Percentiles rank a stretch among this genome's conserved stretches.
These are phyloP conservation scores for Debaryomyces robertsiae DNA, from an alignment of 1,139 yeast species.

Conservation along the genomic window DNA sequence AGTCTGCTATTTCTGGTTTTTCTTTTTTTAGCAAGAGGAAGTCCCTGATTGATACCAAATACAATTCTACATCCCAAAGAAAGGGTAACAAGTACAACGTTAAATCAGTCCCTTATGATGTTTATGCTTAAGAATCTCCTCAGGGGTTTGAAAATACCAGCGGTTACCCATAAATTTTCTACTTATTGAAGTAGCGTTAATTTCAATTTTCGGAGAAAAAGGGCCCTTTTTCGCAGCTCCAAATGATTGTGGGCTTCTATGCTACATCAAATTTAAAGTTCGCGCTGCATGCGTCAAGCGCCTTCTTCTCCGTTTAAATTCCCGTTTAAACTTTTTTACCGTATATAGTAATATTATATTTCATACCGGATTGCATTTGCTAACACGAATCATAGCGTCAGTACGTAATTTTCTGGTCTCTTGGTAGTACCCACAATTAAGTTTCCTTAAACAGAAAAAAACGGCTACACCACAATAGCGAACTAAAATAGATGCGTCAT, in stretches of 20 bases:
- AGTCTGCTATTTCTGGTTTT: slow-evolving; percentile 36
- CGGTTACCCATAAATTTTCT: too few relatives aligned
- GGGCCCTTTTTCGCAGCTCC: not conserved
- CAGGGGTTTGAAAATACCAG: not conserved
- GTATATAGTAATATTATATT: not conserved
- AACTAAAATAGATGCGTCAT: too few relatives aligned
- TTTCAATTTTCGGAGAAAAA: slow-evolving; percentile 2
- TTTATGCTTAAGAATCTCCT: slow-evolving; percentile 28
- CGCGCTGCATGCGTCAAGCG: not conserved
- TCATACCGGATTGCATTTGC: not conserved
- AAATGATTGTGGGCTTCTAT: slow-evolving; percentile 10
- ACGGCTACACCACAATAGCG: too few relatives aligned
- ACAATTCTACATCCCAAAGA: slow-evolving; percentile 20
- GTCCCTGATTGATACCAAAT: slow-evolving; percentile 22
- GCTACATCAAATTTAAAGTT: slow-evolving; percentile 9
- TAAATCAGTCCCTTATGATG: slow-evolving; percentile 32
- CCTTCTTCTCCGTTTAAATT: slow-evolving; percentile 1
- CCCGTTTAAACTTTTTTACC: slow-evolving; percentile 1
- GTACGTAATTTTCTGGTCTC: too few relatives aligned
- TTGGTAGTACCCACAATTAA: too few relatives aligned
- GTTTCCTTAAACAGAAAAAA: too few relatives aligned
- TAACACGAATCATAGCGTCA: not conserved
- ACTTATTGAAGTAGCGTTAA: not conserved
- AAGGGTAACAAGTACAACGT: slow-evolving; percentile 35
- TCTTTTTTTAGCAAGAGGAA: slow-evolving; percentile 32